These are phyloP conservation scores for Xanthoceras sorbifolium DNA, from an alignment of 345 rosid species.

Conservation along the genomic window DNA sequence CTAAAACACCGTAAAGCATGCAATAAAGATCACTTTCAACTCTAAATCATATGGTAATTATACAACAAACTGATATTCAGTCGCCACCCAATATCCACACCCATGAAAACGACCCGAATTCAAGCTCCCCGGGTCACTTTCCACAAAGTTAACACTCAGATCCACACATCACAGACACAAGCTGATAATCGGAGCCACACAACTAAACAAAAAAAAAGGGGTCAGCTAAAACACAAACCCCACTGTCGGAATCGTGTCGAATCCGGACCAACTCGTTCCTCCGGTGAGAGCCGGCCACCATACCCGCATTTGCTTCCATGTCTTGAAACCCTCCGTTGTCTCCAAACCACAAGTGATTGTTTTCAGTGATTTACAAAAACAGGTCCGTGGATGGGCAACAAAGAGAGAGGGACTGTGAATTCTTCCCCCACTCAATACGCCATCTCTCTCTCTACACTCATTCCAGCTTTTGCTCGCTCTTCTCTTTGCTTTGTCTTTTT, in stretches of 20 bases:
- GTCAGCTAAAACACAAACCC: slow-evolving; percentile 57
- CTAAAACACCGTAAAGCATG: slow-evolving; percentile 12
- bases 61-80: background rate
- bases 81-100: background rate
- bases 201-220: background rate
- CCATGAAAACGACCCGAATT: slow-evolving; percentile 3
- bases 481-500: slow-evolving; percentile 27
- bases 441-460: slow-evolving; percentile 38
- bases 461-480: slow-evolving; percentile 19
- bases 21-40: slow-evolving; percentile 3
- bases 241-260: slow-evolving; percentile 94
- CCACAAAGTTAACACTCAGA: slow-evolving; percentile 25
- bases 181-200: background rate
- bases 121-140: slow-evolving; percentile 17
- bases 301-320: slow-evolving; percentile 94
- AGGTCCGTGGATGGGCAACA: slow-evolving; percentile 22
- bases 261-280: slow-evolving; percentile 97
- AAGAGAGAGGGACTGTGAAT: background rate
- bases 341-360: background rate
- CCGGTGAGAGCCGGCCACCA: slow-evolving; percentile 99
- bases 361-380: background rate
- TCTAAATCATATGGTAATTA: background rate
- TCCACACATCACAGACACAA: slow-evolving; percentile 24
- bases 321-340: slow-evolving; percentile 7
- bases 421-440: slow-evolving; percentile 60